Percentiles rank a stretch among this genome's conserved stretches.
Conservation (phyloP, 192 early-diverging fungal species). For the Entomortierella parvispora region DNA sequence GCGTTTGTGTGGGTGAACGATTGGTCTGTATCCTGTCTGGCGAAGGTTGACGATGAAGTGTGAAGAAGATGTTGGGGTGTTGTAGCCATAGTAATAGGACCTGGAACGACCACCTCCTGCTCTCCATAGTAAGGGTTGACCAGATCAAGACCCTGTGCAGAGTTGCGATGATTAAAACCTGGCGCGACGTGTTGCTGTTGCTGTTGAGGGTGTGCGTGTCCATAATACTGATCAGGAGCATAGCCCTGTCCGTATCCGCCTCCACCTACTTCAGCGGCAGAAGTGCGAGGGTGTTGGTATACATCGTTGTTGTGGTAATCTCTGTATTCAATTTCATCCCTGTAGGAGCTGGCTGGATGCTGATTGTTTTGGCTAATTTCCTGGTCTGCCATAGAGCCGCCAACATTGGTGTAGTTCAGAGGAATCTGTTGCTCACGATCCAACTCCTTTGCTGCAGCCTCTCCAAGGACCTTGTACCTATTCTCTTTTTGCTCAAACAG, state of each 20-base stretch:
- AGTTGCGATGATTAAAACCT: constrained; percentile 35
- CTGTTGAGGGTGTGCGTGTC: constrained; percentile 5
- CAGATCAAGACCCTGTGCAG: constrained; percentile 28
- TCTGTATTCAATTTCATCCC: constrained; percentile 49
- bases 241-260: constrained; percentile 11
- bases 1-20: constrained; percentile 32
- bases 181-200: constrained; percentile 16
- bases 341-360: constrained; percentile 26
- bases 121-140: constrained; percentile 45
- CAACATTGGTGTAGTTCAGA: constrained; percentile 45
- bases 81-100: background rate
- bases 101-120: constrained; percentile 21
- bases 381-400: constrained; percentile 7
- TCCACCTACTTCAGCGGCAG: constrained; percentile 26
- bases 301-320: constrained; percentile 6
- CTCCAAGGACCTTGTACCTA: constrained; percentile 41
- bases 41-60: background rate
- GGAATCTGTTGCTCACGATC: constrained; percentile 51
- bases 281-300: constrained; percentile 14
- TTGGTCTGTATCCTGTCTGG: constrained; percentile 9
- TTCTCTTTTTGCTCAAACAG: constrained; percentile 22
- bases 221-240: background rate
- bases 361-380: constrained; percentile 13
- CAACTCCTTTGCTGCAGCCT: constrained; percentile 41
- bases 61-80: background rate